phyloP scores from a whole-genome alignment of 495 filamentous ascomycete genomes.

The Podospora conica region DNA sequence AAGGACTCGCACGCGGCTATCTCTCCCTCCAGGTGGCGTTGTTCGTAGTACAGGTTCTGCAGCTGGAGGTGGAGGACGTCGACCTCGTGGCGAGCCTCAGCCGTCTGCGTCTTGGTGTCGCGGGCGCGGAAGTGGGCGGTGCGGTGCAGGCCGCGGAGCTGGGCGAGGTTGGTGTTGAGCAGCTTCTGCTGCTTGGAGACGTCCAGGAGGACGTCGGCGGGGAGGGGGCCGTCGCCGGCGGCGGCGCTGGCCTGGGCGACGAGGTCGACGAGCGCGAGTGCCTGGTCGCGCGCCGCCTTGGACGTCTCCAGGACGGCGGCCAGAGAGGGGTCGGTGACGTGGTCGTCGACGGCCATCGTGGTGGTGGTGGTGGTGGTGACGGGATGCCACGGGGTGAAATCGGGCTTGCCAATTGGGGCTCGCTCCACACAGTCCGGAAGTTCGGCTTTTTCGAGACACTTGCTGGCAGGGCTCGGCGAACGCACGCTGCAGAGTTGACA shows the following conservation, averaged over 20 bases:
- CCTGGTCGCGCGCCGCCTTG: constrained; percentile 63
- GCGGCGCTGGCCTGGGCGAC: constrained; percentile 43
- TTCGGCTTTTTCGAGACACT: neutral
- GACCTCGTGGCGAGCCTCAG: constrained; percentile 82
- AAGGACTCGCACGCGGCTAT: constrained; percentile 88
- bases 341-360: constrained; percentile 45
- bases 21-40: constrained; percentile 81
- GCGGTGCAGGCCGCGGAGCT: constrained; percentile 77
- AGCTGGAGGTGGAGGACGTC: constrained; percentile 86
- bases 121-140: constrained; percentile 72
- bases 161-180: constrained; percentile 70
- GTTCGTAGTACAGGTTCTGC: constrained; percentile 96
- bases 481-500: neutral
- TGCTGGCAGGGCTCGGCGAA: neutral
- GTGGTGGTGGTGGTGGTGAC: neutral
- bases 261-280: constrained; percentile 57
- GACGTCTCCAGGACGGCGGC: constrained; percentile 65
- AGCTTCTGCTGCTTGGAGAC: constrained; percentile 72
- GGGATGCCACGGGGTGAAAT: neutral
- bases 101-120: constrained; percentile 79
- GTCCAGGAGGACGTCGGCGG: constrained; percentile 51
- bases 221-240: constrained; percentile 27
- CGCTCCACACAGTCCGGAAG: neutral
- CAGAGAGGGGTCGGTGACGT: constrained; percentile 66
- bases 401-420: neutral